Base-by-base conservation (phyloP, 495 filamentous ascomycete genomes). In the Gamarada debralockiae region DNA sequence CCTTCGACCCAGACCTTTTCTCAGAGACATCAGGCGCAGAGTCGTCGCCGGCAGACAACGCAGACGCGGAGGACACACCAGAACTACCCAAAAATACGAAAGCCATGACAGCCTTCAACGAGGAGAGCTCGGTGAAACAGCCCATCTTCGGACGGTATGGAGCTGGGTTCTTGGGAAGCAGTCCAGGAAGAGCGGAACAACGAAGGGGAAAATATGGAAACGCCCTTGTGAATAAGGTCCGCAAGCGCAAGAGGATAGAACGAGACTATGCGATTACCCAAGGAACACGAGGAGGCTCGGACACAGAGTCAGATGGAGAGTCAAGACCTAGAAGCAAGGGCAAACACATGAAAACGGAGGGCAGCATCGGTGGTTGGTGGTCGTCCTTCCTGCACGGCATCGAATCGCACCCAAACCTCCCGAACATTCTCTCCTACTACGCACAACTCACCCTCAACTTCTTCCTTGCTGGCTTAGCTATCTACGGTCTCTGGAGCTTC, bases 371-470 rank as follows among this genome's bases (percentile, higher is more conserved):
- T 52, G 65, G 56, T 43, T 74, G 73, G 53, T 70, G 89, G 44
- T 72, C 71, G 21, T 67, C 76, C 13, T 73, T 90, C 57, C 80
- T 92, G 31, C 72, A 78, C 17, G 80, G 83, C 45, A 70, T 96
- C 53, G 87, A 87, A 56, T 78, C 79, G 36, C 88, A 96, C 63
- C 92, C 91, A 0, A 80, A 84, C 57, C 80, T 96, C n/a, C 93
- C 93, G 4, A 79, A 84, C 48, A 87, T 95, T 46, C 72, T 97
- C 18, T 90, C 90, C 23, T 86, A 81, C 67, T 98, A 92, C 79
- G 71, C 90, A 12, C 88, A 92, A 56, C 74, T 97, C 36, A 66
- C 79, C 8, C 83, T 96, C 62, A 97, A 96, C 63, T 54, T 88
- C 53, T 75, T 86, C 54, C 71, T 96, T 3, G 78, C 89, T 9